Percentiles rank a stretch among this genome's conserved stretches.
phyloP scores from a whole-genome alignment of 148 eudicot species.

The Rhododendron ovatum region DNA sequence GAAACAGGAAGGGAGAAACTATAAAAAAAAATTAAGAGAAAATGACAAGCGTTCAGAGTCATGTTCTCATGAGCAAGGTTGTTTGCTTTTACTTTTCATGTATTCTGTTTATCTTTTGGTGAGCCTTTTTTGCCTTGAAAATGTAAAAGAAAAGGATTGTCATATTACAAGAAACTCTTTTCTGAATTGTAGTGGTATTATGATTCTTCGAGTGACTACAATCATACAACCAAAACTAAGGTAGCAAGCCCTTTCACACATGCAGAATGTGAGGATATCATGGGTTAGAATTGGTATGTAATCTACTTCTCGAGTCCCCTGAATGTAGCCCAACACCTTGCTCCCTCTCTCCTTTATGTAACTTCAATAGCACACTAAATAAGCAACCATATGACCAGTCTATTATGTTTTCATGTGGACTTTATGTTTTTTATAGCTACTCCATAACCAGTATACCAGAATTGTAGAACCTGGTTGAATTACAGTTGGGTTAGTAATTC shows the following conservation, averaged over 20 bases:
- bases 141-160: background rate
- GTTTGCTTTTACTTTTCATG: background rate
- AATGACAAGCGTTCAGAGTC: background rate
- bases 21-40: background rate
- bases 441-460: background rate
- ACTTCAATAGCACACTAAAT: background rate
- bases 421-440: background rate
- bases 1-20: background rate
- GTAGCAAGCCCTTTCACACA: background rate
- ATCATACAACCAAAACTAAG: background rate
- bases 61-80: background rate
- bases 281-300: background rate
- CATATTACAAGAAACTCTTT: background rate
- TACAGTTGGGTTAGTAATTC: background rate
- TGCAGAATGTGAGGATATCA: background rate
- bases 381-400: background rate
- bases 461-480: background rate
- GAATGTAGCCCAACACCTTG: background rate
- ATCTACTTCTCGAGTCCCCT: background rate
- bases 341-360: background rate
- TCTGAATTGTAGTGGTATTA: background rate
- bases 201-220: background rate
- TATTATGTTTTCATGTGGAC: background rate
- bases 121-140: background rate
- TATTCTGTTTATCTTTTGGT: background rate